Percentiles rank a stretch among this genome's conserved stretches.
Conservation (phyloP, 331 rosid species). For the Erythrophleum ivorense region DNA sequence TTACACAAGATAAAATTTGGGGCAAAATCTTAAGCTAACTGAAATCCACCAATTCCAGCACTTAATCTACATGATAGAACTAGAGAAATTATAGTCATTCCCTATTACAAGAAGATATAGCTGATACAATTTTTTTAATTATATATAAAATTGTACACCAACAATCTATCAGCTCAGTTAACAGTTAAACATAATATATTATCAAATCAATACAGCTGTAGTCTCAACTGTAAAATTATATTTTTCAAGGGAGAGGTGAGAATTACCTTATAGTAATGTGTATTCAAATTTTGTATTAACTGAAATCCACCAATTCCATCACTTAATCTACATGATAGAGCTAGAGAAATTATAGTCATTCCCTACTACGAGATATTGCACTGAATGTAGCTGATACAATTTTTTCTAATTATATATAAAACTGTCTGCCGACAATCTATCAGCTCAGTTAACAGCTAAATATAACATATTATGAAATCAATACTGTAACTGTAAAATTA, state of each 20-base stretch:
- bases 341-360: slow-evolving; percentile 2
- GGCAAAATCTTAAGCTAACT: slow-evolving; percentile 1
- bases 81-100: slow-evolving; percentile 6
- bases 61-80: background rate
- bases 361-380: background rate
- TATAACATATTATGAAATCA: background rate
- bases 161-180: slow-evolving; percentile 18
- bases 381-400: background rate
- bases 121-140: background rate
- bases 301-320: slow-evolving; percentile 1
- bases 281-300: background rate
- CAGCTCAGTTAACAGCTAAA: slow-evolving; percentile 5
- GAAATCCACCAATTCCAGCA: slow-evolving; percentile 4
- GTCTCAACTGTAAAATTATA: slow-evolving; percentile 7
- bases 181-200: background rate
- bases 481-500: background rate
- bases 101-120: background rate
- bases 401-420: background rate
- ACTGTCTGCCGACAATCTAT: slow-evolving; percentile 18
- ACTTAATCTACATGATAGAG: background rate
- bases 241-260: too few species aligned
- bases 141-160: slow-evolving; percentile 9
- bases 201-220: slow-evolving; percentile 12
- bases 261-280: too few species aligned
- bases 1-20: background rate